Base-by-base conservation (phyloP, 192 early-diverging fungal species). In the Spizellomyces punctatus region DNA sequence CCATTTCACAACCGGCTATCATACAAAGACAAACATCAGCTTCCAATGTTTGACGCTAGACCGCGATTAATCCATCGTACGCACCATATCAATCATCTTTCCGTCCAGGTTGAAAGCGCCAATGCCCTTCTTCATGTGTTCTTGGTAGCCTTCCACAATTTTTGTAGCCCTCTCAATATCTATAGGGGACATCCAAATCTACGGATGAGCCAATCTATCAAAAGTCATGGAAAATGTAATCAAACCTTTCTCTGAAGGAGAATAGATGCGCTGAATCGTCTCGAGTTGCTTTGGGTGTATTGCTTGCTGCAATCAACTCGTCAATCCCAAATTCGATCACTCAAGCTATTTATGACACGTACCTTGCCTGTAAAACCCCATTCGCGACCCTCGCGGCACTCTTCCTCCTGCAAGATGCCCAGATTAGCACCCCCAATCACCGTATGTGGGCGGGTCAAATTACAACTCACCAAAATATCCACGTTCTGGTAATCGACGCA, bases 311-410 rank as follows among this genome's bases (percentile, higher is more conserved):
- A 65, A 61, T 14, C 12, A 12, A 61, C n/a, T 27, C 14, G 4
- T 19, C 1, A 22, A 22, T 22, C 12, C 21, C 21, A n/a, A 61
- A 12, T 19, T 61, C 21, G n/a, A 19, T 54, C 22, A 22, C 4
- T 14, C 59, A 61, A 61, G 16, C 0, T 54, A n/a, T 54, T 54
- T 54, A n/a, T 54, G n/a, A 12, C 12, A 42, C 58, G 1, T 52
- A 72, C 71, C 63, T 98, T 98, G 57, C 96, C 96, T 16, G 92
- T 89, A 80, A 95, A 98, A 7, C 96, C 96, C 91, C 95, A 95
- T 64, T 90, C 84, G 8, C 90, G 86, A 3, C 93, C 96, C 77
- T 96, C 94, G 19, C 72, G 73, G 62, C 93, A 91, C 80, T 98
- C 96, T 60, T 94, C 94, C 19, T 69, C 3, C 76, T 78, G 94